Conservation (phyloP, 23 red algal species). For the Pyropia haitanensis region DNA sequence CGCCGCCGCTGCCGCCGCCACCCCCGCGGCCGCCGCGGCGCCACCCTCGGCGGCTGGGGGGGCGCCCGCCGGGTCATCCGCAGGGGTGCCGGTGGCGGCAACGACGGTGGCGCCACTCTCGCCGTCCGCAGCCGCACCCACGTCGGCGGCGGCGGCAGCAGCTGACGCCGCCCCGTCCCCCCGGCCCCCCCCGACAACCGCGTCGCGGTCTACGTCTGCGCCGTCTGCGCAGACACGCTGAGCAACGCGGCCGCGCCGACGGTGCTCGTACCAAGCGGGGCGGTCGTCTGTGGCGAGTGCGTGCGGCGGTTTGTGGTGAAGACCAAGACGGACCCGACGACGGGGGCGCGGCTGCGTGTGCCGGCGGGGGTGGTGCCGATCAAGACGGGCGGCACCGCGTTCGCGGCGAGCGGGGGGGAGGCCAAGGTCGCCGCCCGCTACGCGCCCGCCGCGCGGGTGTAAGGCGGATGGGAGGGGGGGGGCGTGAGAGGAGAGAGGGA, state of each 20-base stretch:
- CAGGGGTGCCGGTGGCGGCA: not conserved
- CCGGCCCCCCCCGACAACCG: not conserved
- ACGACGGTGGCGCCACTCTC: not conserved
- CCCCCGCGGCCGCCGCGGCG: not conserved
- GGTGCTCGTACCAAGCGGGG: conserved; percentile 32
- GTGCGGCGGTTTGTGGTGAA: conserved; percentile 51
- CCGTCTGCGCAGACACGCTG: conserved; percentile 44
- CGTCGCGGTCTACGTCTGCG: conserved; percentile 31
- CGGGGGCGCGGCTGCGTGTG: conserved; percentile 14
- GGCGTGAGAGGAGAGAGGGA: too few relatives aligned
- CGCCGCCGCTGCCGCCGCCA: not conserved
- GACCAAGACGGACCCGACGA: conserved; percentile 33
- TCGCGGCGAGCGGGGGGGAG: conserved; percentile 40
- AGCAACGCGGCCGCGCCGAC: conserved; percentile 53
- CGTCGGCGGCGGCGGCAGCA: not conserved
- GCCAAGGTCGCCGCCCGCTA: conserved; percentile 6
- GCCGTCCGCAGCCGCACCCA: not conserved
- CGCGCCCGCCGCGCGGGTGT: not conserved
- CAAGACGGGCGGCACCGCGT: conserved; percentile 59
- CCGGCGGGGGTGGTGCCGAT: conserved; percentile 45
- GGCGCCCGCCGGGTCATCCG: not conserved
- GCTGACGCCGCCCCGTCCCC: not conserved
- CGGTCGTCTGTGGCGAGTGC: conserved; percentile 59
- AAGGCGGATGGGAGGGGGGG: not conserved
- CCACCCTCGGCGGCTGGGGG: not conserved